Conservation (phyloP, 202 grass and related monocot genomes). For the Brachypodium distachyon region DNA sequence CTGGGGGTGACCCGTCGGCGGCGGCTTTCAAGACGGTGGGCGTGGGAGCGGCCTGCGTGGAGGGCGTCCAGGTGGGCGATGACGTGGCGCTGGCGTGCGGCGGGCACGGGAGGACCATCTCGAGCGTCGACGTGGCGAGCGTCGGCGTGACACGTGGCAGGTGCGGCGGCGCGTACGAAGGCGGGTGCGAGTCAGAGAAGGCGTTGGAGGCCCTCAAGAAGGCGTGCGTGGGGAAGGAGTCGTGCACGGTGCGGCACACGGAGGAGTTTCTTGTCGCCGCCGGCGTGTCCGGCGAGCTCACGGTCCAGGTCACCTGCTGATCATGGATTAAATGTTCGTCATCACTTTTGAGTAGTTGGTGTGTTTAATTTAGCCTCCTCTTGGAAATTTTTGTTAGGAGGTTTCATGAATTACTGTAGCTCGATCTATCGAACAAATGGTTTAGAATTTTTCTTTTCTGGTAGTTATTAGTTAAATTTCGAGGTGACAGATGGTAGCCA, state of each 20-base stretch:
- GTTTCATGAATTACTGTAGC: too few relatives aligned
- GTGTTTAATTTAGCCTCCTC: too few relatives aligned
- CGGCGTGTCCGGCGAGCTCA: slow-evolving; percentile 28
- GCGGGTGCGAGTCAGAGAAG: slow-evolving; percentile 42
- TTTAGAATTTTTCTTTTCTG: too few relatives aligned
- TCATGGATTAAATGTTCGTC: too few relatives aligned
- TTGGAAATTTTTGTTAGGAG: too few relatives aligned
- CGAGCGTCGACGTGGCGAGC: slow-evolving; percentile 50
- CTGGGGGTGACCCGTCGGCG: slow-evolving; percentile 34
- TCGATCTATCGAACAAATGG: too few relatives aligned
- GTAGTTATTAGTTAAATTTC: too few relatives aligned
- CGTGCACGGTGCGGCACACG: slow-evolving; percentile 26
- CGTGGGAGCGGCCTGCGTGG: slow-evolving; percentile 22
- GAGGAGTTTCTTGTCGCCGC: not conserved
- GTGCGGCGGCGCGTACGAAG: slow-evolving; percentile 57
- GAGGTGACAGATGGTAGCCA: too few relatives aligned
- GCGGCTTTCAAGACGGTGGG: slow-evolving; percentile 33
- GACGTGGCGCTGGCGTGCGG: slow-evolving; percentile 39
- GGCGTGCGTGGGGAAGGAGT: slow-evolving; percentile 46
- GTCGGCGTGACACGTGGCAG: slow-evolving; percentile 28
- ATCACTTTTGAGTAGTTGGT: too few relatives aligned
- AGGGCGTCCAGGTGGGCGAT: slow-evolving; percentile 17
- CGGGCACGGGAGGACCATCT: slow-evolving; percentile 17
- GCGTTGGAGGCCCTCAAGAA: slow-evolving; percentile 28
- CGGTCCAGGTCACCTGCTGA: slow-evolving; percentile 38